phyloP scores from a whole-genome alignment of 495 filamentous ascomycete genomes.

The Penicillium manginii region DNA sequence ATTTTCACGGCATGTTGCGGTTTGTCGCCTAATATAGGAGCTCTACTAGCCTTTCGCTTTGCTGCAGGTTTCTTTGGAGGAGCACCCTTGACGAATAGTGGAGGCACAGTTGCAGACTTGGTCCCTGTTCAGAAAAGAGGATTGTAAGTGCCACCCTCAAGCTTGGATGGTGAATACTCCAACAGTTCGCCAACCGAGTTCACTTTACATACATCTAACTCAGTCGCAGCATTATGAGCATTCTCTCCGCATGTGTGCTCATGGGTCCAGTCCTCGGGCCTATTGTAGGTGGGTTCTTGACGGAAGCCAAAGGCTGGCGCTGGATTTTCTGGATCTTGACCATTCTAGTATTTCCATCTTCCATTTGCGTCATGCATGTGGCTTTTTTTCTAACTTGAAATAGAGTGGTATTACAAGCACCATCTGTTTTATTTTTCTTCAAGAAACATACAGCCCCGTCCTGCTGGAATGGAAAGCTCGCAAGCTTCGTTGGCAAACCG shows the following conservation, averaged over 20 bases:
- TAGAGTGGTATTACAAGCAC: not conserved
- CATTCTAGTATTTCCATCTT: constrained; percentile 5
- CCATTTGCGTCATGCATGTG: too few relatives aligned
- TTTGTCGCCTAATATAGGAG: constrained; percentile 40
- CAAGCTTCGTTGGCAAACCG: constrained; percentile 62
- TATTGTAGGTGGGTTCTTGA: constrained; percentile 40
- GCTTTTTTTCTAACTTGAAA: constrained; percentile 4
- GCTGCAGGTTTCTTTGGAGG: constrained; percentile 40
- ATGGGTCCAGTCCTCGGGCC: constrained; percentile 28
- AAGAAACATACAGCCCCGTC: constrained; percentile 69
- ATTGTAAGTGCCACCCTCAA: not conserved
- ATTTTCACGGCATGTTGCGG: constrained; percentile 49
- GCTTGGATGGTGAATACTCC: too few relatives aligned
- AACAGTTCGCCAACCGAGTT: constrained; percentile 17
- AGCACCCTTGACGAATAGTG: constrained; percentile 44
- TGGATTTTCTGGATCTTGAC: constrained; percentile 4
- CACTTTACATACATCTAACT: constrained; percentile 6
- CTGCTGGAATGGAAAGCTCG: constrained; percentile 65
- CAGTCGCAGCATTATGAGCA: constrained; percentile 37
- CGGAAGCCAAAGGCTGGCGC: constrained; percentile 27
- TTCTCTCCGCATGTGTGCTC: constrained; percentile 21
- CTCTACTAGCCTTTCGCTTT: constrained; percentile 48
- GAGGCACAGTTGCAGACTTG: constrained; percentile 48
- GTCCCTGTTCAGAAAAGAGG: constrained; percentile 19
- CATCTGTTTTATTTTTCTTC: constrained; percentile 1